Evolutionary conservation across 768 basidiomycete genomes (phyloP), one percentile per base, ranked within the genome.

Genomic region (Cantharellus anzutake): DNA sequence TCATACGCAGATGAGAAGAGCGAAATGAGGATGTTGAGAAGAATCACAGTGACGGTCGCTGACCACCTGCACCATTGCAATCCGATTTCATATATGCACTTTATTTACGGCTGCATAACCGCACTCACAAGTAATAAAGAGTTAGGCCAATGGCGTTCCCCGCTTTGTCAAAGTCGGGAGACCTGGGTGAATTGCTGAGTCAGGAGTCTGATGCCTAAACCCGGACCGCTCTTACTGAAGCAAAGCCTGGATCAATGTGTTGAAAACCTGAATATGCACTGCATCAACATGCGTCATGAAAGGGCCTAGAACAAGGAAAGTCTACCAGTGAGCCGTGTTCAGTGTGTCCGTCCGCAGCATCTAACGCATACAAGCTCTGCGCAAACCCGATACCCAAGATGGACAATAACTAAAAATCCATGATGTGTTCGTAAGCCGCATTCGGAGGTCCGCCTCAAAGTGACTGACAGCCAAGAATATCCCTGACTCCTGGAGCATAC

Each of bases 11-110:
- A 88, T 16, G 91, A 82, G 69, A 96, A 96, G 65, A 97, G 72
- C n/a, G 92, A 96, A 65, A 97, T 91, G 66, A 97, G 76, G 67
- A 97, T 82, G 68, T 97, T 97, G 68, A 96, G 78, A 56, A 96
- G 76, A 59, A 97, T 79, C 56, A 96, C 77, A 16, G 80, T 84
- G 11, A 55, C 52, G 52, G 11, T 55, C 11, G 35, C 35, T 37
- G 52, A 55, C 52, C 52, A 55, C 7, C 52, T 55, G 35, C 11
- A 7, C 44, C 20, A 29, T 84, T 29, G 82, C 77, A 59, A 88
- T 78, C 70, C 83, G 90, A 90, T 89, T 93, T 51, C 83, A 84
- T 62, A 20, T 11, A 38, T 51, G 16, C 42, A 53, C 51, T 40
- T 63, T 41, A 59, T 20, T n/a, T 51, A 41, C 48, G 40, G 52